Evolutionary conservation across 1,139 yeast species (phyloP).

Genomic region (Suhomyces kunorum): DNA sequence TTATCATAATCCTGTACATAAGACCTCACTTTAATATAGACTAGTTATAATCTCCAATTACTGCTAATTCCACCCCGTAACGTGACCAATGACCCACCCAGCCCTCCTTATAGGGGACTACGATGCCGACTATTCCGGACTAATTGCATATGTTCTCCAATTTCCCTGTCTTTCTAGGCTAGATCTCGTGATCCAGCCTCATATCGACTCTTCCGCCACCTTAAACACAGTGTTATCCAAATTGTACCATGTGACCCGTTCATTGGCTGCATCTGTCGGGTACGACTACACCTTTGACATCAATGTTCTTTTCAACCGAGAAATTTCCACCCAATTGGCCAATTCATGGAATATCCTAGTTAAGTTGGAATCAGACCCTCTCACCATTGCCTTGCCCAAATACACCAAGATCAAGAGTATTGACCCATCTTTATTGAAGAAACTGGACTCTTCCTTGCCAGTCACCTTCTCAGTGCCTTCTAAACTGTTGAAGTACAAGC

Average conservation of each 20-base stretch:
- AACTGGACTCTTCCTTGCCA: not conserved
- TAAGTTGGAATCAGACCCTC: conserved; percentile 3
- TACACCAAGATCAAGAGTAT: not conserved
- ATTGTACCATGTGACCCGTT: conserved; percentile 30
- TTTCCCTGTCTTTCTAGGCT: conserved; percentile 16
- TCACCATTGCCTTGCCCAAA: not conserved
- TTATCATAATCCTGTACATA: conserved; percentile 4
- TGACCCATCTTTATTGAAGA: not conserved
- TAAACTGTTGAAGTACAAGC: not conserved
- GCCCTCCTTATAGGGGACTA: conserved; percentile 26
- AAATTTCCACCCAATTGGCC: not conserved
- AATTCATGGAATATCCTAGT: conserved; percentile 10
- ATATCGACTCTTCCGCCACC: conserved; percentile 21
- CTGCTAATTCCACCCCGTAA: no score
- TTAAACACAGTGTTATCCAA: conserved; percentile 31
- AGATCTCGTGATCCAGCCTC: conserved; percentile 27
- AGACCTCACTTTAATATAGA: no score
- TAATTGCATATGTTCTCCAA: conserved; percentile 22
- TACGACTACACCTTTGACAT: conserved; percentile 33
- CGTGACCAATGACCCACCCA: conserved; percentile 18
- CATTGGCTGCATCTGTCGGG: conserved; percentile 22
- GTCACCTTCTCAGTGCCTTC: not conserved
- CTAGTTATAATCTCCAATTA: no score
- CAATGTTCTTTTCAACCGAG: conserved; percentile 32
- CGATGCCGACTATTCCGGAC: conserved; percentile 24